A percentile compares a stretch with the other conserved stretches of the same genome.
Conservation (phyloP, 75 land plant species). For the Sequoia sempervirens region DNA sequence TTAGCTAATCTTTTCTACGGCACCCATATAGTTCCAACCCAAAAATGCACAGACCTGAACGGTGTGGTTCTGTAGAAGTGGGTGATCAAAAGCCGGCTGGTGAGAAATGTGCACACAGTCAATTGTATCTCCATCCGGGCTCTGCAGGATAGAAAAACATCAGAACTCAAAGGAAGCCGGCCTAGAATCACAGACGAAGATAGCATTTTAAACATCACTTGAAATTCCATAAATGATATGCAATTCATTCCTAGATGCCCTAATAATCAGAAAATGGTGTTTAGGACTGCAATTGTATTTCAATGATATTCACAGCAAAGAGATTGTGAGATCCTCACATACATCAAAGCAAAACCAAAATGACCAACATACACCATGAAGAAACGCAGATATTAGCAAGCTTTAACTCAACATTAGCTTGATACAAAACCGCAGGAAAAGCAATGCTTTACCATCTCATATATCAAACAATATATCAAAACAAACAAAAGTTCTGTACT, state of each 20-base stretch:
- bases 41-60: constrained; percentile 42
- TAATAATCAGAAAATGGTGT: not conserved
- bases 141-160: constrained; percentile 27
- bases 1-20: not conserved
- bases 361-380: not conserved
- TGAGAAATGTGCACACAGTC: constrained; percentile 61
- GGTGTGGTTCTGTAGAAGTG: constrained; percentile 64
- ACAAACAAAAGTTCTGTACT: not conserved
- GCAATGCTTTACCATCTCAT: not conserved
- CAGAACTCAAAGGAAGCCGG: not conserved
- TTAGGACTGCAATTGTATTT: not conserved
- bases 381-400: not conserved
- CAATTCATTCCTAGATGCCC: not conserved
- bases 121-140: constrained; percentile 78
- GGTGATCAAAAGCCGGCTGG: constrained; percentile 87
- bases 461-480: not conserved
- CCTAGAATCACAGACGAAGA: not conserved
- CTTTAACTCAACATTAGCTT: not conserved
- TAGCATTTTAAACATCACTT: not conserved
- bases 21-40: not conserved
- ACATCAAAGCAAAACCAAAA: not conserved
- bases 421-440: not conserved
- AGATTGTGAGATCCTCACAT: too few species aligned
- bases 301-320: not conserved
- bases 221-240: not conserved